These are phyloP conservation scores for Barnettozyma siamensis DNA, from an alignment of 805 yeast species.

Conservation along the genomic window DNA sequence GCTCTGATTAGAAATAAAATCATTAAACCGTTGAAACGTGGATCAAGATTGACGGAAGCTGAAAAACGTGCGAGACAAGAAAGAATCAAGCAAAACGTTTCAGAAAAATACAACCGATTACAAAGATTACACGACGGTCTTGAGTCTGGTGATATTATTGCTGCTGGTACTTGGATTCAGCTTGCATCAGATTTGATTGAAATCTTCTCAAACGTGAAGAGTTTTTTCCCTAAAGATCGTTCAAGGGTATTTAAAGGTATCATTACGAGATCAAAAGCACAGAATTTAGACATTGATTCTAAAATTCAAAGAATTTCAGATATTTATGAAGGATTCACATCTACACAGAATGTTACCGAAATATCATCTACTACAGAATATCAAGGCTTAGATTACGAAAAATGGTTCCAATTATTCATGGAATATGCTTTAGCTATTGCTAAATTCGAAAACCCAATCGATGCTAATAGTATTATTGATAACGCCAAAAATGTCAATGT, in stretches of 20 bases:
- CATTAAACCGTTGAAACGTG: conserved; percentile 25
- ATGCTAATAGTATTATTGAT: conserved; percentile 64
- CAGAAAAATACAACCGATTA: conserved; percentile 50
- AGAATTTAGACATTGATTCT: conserved; percentile 64
- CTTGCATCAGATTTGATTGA: conserved; percentile 79
- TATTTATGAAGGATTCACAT: conserved; percentile 50
- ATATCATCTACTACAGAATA: conserved; percentile 52
- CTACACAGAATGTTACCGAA: conserved; percentile 37
- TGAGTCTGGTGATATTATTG: conserved; percentile 47
- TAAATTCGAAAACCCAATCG: conserved; percentile 49
- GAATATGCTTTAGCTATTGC: conserved; percentile 68
- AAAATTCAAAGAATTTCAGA: conserved; percentile 62
- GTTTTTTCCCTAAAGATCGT: conserved; percentile 74
- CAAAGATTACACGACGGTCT: conserved; percentile 45
- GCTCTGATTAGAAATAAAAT: conserved; percentile 22
- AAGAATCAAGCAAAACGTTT: conserved; percentile 50
- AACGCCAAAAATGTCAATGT: conserved; percentile 76
- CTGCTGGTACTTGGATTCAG: conserved; percentile 76
- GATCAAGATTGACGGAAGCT: conserved; percentile 29
- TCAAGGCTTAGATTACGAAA: conserved; percentile 69
- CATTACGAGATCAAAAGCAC: conserved; percentile 53
- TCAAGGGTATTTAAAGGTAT: conserved; percentile 66
- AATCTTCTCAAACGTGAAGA: conserved; percentile 69
- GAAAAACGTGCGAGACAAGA: conserved; percentile 54
- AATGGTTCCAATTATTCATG: conserved; percentile 84